phyloP scores from a whole-genome alignment of 345 rosid genomes.

The Heritiera littoralis region DNA sequence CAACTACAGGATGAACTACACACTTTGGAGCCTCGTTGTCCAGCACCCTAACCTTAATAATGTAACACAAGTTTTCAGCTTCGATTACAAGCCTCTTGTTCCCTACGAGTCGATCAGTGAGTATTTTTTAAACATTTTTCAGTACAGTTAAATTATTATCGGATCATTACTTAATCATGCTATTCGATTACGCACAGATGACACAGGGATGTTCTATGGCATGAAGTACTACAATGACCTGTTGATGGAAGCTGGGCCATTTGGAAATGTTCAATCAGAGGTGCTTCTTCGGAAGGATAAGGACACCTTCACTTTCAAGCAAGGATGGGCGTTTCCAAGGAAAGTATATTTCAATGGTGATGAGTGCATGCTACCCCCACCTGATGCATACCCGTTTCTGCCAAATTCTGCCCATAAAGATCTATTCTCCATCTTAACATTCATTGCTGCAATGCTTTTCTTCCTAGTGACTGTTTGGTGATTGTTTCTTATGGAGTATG shows the following conservation, averaged over 20 bases:
- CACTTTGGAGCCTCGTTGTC: constrained; percentile 65
- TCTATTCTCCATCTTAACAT: constrained; percentile 30
- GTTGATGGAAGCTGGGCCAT: constrained; percentile 85
- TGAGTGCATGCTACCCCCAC: constrained; percentile 86
- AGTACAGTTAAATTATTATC: background rate
- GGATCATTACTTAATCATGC: background rate
- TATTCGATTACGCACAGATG: constrained; percentile 53
- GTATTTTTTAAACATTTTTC: background rate
- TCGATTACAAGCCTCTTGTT: constrained; percentile 69
- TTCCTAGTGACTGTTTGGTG: constrained; percentile 35
- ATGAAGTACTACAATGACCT: constrained; percentile 75
- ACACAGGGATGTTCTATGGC: constrained; percentile 86
- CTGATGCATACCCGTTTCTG: constrained; percentile 78
- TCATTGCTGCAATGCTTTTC: constrained; percentile 35
- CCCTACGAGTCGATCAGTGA: constrained; percentile 78
- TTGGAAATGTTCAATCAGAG: constrained; percentile 88
- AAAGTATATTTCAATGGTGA: constrained; percentile 93
- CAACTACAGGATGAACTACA: constrained; percentile 68
- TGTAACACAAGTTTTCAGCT: constrained; percentile 87
- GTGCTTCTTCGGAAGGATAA: constrained; percentile 75
- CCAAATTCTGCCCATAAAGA: constrained; percentile 54
- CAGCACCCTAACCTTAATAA: constrained; percentile 89
- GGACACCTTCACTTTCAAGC: constrained; percentile 76
- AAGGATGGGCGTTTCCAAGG: constrained; percentile 94
- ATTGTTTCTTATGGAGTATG: constrained; percentile 18